Evolutionary conservation across 352 stramenopile genomes (phyloP).

Genomic region (Phytophthora sansomeana): DNA sequence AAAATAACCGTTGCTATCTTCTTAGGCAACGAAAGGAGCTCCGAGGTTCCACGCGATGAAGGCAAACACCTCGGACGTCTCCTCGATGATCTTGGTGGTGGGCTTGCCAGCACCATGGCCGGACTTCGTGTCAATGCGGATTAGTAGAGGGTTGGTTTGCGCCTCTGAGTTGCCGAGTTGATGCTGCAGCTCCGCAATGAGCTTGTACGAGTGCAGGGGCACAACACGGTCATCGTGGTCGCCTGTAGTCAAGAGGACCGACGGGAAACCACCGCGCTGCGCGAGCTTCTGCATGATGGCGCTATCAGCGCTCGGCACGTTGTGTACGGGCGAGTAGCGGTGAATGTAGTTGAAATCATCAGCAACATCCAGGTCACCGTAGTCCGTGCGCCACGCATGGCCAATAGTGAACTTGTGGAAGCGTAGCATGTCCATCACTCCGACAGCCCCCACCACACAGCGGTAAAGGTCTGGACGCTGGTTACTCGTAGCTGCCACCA

Average conservation of each 20-base stretch:
- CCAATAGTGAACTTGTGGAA: conserved; percentile 96
- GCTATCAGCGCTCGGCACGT: conserved; percentile 70
- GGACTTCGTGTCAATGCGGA: conserved; percentile 91
- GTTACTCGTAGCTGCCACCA: conserved; percentile 93
- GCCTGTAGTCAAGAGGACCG: conserved; percentile 86
- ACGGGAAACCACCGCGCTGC: conserved; percentile 73
- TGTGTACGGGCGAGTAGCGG: conserved; percentile 92
- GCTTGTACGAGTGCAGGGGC: conserved; percentile 92
- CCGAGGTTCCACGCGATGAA: conserved; percentile 85
- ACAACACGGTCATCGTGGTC: conserved; percentile 93
- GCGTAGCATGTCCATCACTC: conserved; percentile 97
- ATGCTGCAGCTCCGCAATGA: conserved; percentile 89
- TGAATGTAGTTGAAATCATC: conserved; percentile 87
- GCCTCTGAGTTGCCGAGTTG: conserved; percentile 58
- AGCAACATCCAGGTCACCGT: conserved; percentile 81
- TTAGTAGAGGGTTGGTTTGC: conserved; percentile 88
- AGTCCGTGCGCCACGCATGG: conserved; percentile 91
- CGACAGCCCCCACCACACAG: conserved; percentile 93
- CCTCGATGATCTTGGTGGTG: conserved; percentile 89
- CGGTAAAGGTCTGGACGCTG: conserved; percentile 93
- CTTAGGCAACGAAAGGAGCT: conserved; percentile 55
- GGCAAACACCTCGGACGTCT: conserved; percentile 85
- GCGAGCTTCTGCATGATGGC: conserved; percentile 57
- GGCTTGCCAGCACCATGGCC: conserved; percentile 91
- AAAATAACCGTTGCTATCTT: not conserved